These are phyloP conservation scores for Leucosporidium scottii DNA, from an alignment of 768 basidiomycete species.

Conservation along the genomic window DNA sequence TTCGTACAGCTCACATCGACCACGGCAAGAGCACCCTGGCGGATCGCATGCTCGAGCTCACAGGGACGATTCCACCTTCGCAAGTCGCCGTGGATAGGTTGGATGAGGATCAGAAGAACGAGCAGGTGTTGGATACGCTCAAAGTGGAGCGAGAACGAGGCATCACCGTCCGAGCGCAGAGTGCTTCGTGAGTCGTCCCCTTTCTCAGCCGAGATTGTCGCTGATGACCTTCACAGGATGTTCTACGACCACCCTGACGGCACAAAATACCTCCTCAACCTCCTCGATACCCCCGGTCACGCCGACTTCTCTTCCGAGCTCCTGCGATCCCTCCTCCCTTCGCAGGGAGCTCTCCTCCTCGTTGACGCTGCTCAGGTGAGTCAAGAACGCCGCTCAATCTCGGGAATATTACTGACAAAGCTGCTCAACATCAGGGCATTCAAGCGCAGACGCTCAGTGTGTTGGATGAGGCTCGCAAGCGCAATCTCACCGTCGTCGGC, in stretches of 20 bases:
- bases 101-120: constrained; percentile 59
- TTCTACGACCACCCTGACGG: constrained; percentile 53
- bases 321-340: constrained; percentile 81
- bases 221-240: constrained; percentile 55
- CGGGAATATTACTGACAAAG: background rate
- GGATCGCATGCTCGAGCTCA: constrained; percentile 54
- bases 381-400: too few relatives aligned
- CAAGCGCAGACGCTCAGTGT: constrained; percentile 97
- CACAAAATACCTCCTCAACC: constrained; percentile 67
- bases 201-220: background rate
- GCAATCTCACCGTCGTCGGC: constrained; percentile 53
- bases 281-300: constrained; percentile 97
- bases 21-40: constrained; percentile 71
- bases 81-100: constrained; percentile 42
- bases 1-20: constrained; percentile 45
- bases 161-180: constrained; percentile 97
- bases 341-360: constrained; percentile 75
- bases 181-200: constrained; percentile 57
- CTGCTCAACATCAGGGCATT: constrained; percentile 56
- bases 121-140: constrained; percentile 83
- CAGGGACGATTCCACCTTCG: constrained; percentile 60
- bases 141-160: constrained; percentile 96
- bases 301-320: constrained; percentile 99
- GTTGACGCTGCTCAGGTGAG: constrained; percentile 58
- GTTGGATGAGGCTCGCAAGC: constrained; percentile 76